Conservation (phyloP, 192 early-diverging fungal species). For the Paraglomus brasilianum region DNA sequence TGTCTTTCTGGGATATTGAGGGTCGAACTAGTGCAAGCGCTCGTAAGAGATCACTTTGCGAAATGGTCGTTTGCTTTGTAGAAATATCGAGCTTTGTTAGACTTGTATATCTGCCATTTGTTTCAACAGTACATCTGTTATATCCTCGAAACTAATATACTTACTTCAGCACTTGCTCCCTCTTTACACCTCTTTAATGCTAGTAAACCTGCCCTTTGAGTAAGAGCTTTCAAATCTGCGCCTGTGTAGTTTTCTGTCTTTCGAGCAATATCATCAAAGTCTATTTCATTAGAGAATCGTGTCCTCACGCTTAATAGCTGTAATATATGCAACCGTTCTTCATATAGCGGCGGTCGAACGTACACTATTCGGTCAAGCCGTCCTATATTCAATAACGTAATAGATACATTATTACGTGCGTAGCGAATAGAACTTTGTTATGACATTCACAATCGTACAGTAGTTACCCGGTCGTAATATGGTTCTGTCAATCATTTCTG, state of each 20-base stretch:
- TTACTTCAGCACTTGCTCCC: neutral
- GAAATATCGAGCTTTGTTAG: too few species aligned
- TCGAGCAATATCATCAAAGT: slow-evolving; percentile 44
- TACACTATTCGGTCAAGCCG: slow-evolving; percentile 78
- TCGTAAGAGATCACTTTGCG: too few species aligned
- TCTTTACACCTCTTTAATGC: slow-evolving; percentile 45
- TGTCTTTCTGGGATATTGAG: too few species aligned
- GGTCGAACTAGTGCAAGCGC: too few species aligned
- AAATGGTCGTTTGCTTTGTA: too few species aligned
- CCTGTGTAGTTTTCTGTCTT: slow-evolving; percentile 60
- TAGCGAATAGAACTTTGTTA: neutral
- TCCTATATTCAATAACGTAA: slow-evolving; percentile 39
- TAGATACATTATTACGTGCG: neutral
- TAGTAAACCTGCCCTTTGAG: slow-evolving; percentile 57
- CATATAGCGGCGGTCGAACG: slow-evolving; percentile 59
- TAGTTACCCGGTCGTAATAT: slow-evolving; percentile 73
- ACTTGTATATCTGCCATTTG: too few species aligned
- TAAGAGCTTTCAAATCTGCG: slow-evolving; percentile 64
- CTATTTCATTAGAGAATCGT: slow-evolving; percentile 32
- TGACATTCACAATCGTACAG: too few species aligned
- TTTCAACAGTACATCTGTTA: too few species aligned
- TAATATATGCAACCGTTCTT: slow-evolving; percentile 67
- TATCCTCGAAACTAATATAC: too few species aligned
- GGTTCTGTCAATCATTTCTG: slow-evolving; percentile 66
- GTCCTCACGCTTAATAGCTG: slow-evolving; percentile 42